Evolutionary conservation across 257 asterid species (phyloP).

Genomic region (Penstemon davidsonii): DNA sequence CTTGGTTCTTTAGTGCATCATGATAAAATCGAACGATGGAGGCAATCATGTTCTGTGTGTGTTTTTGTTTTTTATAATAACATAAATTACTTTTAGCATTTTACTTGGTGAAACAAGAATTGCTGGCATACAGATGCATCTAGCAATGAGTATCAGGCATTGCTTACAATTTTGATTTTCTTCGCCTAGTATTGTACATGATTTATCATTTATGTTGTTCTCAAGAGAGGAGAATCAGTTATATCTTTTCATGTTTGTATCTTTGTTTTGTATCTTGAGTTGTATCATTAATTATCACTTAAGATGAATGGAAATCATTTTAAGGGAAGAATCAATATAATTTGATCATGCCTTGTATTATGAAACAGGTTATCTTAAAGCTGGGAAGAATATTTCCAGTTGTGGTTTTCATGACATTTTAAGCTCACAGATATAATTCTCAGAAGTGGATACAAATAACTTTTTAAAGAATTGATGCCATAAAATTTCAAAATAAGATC

Average conservation of each 20-base stretch:
- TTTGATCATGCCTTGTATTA: not conserved
- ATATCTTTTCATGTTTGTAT: not conserved
- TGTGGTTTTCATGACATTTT: slow-evolving; percentile 24
- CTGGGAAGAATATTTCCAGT: slow-evolving; percentile 9
- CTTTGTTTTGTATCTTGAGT: not conserved
- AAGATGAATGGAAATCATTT: not conserved
- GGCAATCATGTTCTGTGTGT: not conserved
- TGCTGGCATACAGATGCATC: not conserved
- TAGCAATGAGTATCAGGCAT: slow-evolving; percentile 2
- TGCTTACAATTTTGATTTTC: not conserved
- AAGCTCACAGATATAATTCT: slow-evolving; percentile 12
- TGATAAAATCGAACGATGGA: not conserved
- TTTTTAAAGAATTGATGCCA: slow-evolving; percentile 8
- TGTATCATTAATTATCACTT: not conserved
- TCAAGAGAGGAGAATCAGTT: not conserved
- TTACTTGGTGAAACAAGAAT: not conserved
- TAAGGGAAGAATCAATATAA: not conserved
- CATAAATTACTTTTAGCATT: not conserved
- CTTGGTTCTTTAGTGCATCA: not conserved
- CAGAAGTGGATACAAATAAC: slow-evolving; percentile 22
- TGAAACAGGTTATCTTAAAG: slow-evolving; percentile 30
- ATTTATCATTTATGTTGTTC: not conserved
- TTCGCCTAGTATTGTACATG: not conserved
- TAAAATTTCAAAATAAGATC: slow-evolving; percentile 1
- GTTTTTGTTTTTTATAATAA: too few species aligned